Evolutionary conservation across 2,329 filamentous ascomycete species (phyloP).

Genomic region (Colletotrichum orchidophilum): DNA sequence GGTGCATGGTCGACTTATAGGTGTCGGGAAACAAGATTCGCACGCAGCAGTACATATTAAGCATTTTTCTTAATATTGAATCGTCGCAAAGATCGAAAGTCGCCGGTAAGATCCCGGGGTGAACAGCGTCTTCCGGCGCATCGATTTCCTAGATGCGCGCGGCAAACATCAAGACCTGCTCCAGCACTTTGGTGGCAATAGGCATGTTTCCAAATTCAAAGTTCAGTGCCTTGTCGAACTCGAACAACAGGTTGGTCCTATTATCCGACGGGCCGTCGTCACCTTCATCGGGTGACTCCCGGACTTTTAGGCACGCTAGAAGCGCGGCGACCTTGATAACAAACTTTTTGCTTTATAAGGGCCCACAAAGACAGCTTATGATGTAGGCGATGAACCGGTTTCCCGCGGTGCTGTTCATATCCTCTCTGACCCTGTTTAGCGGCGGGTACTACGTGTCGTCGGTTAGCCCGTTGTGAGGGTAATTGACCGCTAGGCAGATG

Average conservation of each 20-base stretch:
- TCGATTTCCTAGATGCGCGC: not conserved
- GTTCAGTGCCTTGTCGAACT: not conserved
- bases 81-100: not conserved
- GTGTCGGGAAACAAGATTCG: not conserved
- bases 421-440: not conserved
- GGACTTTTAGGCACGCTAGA: not conserved
- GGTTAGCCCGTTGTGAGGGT: not conserved
- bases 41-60: not conserved
- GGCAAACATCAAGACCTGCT: conserved; percentile 1
- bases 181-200: not conserved
- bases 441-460: conserved; percentile 1
- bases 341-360: not conserved
- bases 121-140: not conserved
- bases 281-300: not conserved
- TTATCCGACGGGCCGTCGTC: not conserved
- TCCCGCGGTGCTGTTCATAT: conserved; percentile 1
- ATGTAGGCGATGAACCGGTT: not conserved
- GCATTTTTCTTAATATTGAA: not conserved
- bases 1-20: not conserved
- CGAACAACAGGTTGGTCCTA: not conserved
- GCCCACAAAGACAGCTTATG: not conserved
- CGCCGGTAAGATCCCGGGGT: not conserved
- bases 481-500: conserved; percentile 10
- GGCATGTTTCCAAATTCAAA: not conserved
- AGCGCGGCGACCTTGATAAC: conserved; percentile 1